A percentile compares a stretch with the other conserved stretches of the same genome.
These are phyloP conservation scores for Rhizopogon salebrosus DNA, from an alignment of 768 basidiomycete species.

Conservation along the genomic window DNA sequence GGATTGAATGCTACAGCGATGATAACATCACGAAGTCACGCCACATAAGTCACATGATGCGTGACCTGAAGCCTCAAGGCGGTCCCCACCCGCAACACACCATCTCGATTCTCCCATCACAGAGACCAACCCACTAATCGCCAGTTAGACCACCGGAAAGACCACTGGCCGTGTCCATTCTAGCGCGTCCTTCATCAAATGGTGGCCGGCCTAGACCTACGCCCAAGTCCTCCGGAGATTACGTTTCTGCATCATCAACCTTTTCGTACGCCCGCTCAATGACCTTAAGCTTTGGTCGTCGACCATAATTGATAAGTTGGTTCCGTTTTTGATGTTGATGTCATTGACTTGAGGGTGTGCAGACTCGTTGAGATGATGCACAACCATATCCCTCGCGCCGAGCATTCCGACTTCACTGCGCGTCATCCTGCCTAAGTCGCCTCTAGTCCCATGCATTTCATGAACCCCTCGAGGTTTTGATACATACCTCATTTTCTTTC, in stretches of 20 bases:
- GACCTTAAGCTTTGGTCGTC: slow-evolving; percentile 39
- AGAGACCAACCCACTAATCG: slow-evolving; percentile 31
- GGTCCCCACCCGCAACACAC: slow-evolving; percentile 30
- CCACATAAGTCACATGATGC: too few relatives aligned
- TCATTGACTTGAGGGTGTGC: not conserved
- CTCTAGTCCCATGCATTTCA: slow-evolving; percentile 86
- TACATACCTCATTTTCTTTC: slow-evolving; percentile 70
- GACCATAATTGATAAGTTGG: slow-evolving; percentile 81
- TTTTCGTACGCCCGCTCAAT: slow-evolving; percentile 71
- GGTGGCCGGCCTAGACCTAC: slow-evolving; percentile 41
- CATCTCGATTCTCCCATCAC: slow-evolving; percentile 28
- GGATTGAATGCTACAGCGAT: too few relatives aligned
- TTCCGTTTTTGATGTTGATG: slow-evolving; percentile 1
- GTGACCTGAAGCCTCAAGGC: too few relatives aligned
- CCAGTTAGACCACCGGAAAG: slow-evolving; percentile 82
- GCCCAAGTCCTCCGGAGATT: slow-evolving; percentile 61
- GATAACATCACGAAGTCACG: too few relatives aligned
- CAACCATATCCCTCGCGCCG: slow-evolving; percentile 77
- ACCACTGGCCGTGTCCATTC: slow-evolving; percentile 63
- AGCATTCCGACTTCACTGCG: slow-evolving; percentile 84
- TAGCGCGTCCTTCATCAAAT: slow-evolving; percentile 40
- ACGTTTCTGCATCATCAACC: slow-evolving; percentile 68
- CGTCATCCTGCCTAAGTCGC: slow-evolving; percentile 81
- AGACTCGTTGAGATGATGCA: slow-evolving; percentile 84
- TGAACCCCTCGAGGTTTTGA: slow-evolving; percentile 75